Conservation (phyloP, 1,284 basidiomycete genomes). For the Sparassis latifolia region DNA sequence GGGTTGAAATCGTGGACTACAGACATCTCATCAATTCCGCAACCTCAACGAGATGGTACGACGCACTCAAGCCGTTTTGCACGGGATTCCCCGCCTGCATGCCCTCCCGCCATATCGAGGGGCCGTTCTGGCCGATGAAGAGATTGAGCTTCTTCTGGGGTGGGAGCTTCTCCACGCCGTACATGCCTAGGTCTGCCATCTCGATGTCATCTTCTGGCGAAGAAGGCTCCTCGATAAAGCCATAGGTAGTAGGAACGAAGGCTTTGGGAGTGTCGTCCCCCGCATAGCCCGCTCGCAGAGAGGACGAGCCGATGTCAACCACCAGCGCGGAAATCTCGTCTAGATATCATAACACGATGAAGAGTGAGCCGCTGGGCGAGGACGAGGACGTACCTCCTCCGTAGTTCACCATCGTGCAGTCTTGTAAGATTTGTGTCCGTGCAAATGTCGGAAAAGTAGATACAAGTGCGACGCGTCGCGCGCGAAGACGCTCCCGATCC, state of each 20-base stretch:
- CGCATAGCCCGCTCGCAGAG: slow-evolving; percentile 91
- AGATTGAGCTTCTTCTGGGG: slow-evolving; percentile 52
- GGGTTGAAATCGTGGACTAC: slow-evolving; percentile 78
- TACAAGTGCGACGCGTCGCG: slow-evolving; percentile 19
- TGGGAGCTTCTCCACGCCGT: slow-evolving; percentile 19
- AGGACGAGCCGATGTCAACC: slow-evolving; percentile 88
- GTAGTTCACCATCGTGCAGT: slow-evolving; percentile 55
- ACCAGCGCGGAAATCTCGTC: slow-evolving; percentile 96
- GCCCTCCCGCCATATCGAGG: slow-evolving; percentile 84
- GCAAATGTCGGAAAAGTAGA: slow-evolving; percentile 15
- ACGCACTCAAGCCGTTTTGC: slow-evolving; percentile 74
- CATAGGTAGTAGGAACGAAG: slow-evolving; percentile 87
- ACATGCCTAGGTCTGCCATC: slow-evolving; percentile 45
- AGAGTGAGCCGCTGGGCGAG: not conserved
- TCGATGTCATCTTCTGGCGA: slow-evolving; percentile 43
- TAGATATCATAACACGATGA: slow-evolving; percentile 21
- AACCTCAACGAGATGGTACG: slow-evolving; percentile 23
- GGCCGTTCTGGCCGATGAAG: slow-evolving; percentile 87
- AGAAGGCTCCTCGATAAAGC: slow-evolving; percentile 43
- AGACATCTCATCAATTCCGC: not conserved
- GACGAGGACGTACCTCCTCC: slow-evolving; percentile 52
- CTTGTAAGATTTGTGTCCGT: not conserved
- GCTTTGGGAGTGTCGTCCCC: slow-evolving; percentile 96
- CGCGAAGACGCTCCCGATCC: slow-evolving; percentile 22
- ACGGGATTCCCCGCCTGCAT: slow-evolving; percentile 88